These are phyloP conservation scores for Pythium phragmiticola DNA, from an alignment of 352 stramenopile species.

Conservation along the genomic window DNA sequence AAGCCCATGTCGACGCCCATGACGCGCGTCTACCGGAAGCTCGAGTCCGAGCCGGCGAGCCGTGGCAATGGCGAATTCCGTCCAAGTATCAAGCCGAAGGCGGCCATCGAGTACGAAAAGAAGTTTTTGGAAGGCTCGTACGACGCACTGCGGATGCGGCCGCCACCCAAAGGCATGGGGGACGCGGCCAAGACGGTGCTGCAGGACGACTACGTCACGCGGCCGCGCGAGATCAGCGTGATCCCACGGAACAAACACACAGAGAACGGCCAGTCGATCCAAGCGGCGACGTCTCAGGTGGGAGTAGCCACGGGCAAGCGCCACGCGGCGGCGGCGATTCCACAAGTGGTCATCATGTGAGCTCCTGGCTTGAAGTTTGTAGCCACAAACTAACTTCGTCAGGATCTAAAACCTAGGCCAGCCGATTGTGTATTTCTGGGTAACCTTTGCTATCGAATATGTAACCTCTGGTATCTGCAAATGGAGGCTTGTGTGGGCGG, in stretches of 20 bases:
- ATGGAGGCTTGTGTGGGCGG: not conserved
- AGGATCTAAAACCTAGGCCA: constrained; percentile 1
- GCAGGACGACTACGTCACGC: constrained; percentile 70
- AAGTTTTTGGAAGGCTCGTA: constrained; percentile 37
- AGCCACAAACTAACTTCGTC: not conserved
- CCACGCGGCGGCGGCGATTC: constrained; percentile 39
- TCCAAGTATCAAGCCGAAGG: constrained; percentile 53
- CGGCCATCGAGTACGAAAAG: constrained; percentile 64
- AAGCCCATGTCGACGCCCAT: constrained; percentile 40
- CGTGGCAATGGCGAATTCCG: constrained; percentile 9
- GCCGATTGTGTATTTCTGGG: not conserved
- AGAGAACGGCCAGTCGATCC: constrained; percentile 3
- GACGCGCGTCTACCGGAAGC: constrained; percentile 52
- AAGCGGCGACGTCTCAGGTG: constrained; percentile 1
- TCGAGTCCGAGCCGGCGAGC: constrained; percentile 22
- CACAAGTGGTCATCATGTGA: constrained; percentile 75
- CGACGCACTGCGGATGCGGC: constrained; percentile 35
- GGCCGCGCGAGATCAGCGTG: constrained; percentile 55
- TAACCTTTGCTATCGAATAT: not conserved
- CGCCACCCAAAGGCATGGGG: constrained; percentile 44
- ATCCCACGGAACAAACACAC: constrained; percentile 38
- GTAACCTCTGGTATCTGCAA: not conserved
- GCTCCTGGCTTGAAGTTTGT: constrained; percentile 1
- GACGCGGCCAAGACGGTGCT: constrained; percentile 50
- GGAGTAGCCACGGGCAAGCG: constrained; percentile 37